Conservation (phyloP, 1,284 basidiomycete species). For the Mycena citricolor region DNA sequence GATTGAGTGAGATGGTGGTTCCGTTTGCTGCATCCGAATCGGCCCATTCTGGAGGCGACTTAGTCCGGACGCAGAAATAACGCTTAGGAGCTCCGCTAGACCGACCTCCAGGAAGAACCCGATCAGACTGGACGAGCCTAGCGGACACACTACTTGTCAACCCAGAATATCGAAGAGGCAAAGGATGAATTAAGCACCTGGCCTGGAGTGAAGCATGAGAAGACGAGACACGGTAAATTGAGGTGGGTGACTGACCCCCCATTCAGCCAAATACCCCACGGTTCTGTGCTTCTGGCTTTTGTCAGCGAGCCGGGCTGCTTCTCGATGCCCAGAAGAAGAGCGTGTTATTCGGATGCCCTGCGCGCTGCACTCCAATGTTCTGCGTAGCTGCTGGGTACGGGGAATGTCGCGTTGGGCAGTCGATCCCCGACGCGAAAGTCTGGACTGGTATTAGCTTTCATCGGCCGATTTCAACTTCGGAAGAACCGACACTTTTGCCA, state of each 20-base stretch:
- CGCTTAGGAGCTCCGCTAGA: background rate
- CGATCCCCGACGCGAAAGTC: constrained; percentile 55
- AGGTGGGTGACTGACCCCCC: constrained; percentile 48
- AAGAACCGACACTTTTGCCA: constrained; percentile 66
- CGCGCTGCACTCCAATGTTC: constrained; percentile 65
- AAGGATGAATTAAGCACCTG: constrained; percentile 1
- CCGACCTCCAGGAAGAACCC: constrained; percentile 33
- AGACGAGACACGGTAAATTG: no score
- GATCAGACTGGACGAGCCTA: constrained; percentile 66
- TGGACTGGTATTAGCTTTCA: background rate
- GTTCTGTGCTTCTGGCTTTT: constrained; percentile 26
- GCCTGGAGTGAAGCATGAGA: no score
- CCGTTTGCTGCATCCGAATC: constrained; percentile 50
- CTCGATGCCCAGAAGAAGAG: constrained; percentile 73
- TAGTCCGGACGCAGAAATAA: background rate
- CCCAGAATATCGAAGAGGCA: background rate
- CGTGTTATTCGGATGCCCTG: constrained; percentile 65
- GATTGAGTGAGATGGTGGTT: constrained; percentile 50
- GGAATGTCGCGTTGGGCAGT: constrained; percentile 65
- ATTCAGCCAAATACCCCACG: constrained; percentile 77
- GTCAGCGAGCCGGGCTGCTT: constrained; percentile 60
- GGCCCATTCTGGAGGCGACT: constrained; percentile 71
- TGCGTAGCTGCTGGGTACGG: constrained; percentile 57
- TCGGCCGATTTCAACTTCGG: constrained; percentile 7
- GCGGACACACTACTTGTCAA: constrained; percentile 37